Base-by-base conservation (phyloP, 1,139 yeast genomes). In the Suhomyces guaymorum region DNA sequence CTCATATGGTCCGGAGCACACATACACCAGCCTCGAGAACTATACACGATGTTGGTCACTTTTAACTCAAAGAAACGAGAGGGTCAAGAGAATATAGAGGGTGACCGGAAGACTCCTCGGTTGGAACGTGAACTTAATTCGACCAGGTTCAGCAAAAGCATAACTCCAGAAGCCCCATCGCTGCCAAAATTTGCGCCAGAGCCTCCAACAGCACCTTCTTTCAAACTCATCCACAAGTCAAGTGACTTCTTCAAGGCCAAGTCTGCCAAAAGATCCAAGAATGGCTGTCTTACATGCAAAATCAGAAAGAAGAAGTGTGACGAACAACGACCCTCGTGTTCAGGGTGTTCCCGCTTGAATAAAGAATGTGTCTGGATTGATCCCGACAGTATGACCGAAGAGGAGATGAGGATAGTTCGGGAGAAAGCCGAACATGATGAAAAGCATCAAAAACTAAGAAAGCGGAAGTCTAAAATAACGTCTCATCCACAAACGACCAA, bases 261-360 rank as follows among this genome's bases (percentile, higher is more conserved):
- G 21, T 30, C 36, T 9, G 12, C 39, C 24, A 38, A 35, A 41
- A 52, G 80, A 36, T 73, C 82, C 2, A 66, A 69, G 45, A 67
- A 66, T 44, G 92, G 92, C 0, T 83, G 92, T 53, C 58, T 81
- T 28, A 81, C 89, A 0, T 83, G 92, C 49, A 77, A 87, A 40
- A 69, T 73, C 30, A 61, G 92, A 26, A 83, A 83, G 66, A 83
- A 83, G 56, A 76, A 86, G 46, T 83, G 92, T 49, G 79, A 82
- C 49, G 92, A 83, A 52, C 54, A 54, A 1, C 68, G 67, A 38
- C 92, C 92, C 2, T 51, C 53, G 3, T 83, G 92, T 50, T 54
- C 64, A 0, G 86, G 82, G 38, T 49, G 54, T 23, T 22, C 35
- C 24, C 34, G 55, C 17, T 33, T 51, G 18, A 32, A 40, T 26